Percentiles rank a stretch among this genome's conserved stretches.
phyloP scores from a whole-genome alignment of 2,329 filamentous ascomycete species.

The Ambrosiella cleistominuta region DNA sequence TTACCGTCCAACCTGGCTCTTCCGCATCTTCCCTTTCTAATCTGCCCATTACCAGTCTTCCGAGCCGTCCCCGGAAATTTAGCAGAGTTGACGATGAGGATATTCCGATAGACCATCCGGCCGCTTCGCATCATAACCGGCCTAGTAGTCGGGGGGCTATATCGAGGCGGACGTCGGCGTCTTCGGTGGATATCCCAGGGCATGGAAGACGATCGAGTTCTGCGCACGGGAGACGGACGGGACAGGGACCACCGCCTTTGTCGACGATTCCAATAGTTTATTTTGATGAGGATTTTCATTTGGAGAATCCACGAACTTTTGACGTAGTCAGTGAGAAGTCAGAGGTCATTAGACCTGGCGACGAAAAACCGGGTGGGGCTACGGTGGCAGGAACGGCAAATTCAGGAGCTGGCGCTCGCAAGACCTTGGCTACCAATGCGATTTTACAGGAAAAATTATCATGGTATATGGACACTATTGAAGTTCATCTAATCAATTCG shows the following conservation, averaged over 20 bases:
- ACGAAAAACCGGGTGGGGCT: constrained; percentile 38
- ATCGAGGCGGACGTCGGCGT: constrained; percentile 25
- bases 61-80: neutral
- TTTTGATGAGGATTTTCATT: constrained; percentile 84
- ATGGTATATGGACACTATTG: constrained; percentile 99
- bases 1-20: constrained; percentile 18
- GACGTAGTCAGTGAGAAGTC: constrained; percentile 92
- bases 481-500: constrained; percentile 88
- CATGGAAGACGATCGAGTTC: constrained; percentile 7
- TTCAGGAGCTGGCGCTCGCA: constrained; percentile 38
- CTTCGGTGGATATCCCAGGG: constrained; percentile 21
- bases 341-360: constrained; percentile 64
- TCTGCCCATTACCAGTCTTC: neutral
- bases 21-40: constrained; percentile 13
- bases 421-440: constrained; percentile 84
- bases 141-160: constrained; percentile 26
- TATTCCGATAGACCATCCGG: constrained; percentile 17
- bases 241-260: constrained; percentile 63
- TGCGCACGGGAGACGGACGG: constrained; percentile 27
- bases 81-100: constrained; percentile 18
- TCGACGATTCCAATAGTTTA: constrained; percentile 88
- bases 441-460: constrained; percentile 96
- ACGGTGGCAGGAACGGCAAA: constrained; percentile 24
- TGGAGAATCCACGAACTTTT: constrained; percentile 91
- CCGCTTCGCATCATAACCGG: constrained; percentile 24